These are phyloP conservation scores for Jaminaea rosea DNA, from an alignment of 1,284 basidiomycete species.

Conservation along the genomic window DNA sequence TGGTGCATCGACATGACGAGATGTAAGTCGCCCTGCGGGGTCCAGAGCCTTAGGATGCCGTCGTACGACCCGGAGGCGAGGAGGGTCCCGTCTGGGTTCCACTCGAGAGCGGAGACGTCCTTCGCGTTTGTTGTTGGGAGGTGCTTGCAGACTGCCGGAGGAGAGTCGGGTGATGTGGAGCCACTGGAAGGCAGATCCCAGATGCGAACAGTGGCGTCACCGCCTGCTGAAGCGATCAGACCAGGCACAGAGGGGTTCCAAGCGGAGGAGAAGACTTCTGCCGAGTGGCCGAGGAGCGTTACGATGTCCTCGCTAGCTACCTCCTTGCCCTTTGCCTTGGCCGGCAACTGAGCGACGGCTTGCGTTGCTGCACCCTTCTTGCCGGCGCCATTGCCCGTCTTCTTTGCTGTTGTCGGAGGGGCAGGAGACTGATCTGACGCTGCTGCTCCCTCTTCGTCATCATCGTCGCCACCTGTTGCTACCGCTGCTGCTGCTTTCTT, in stretches of 20 bases:
- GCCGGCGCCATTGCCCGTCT: neutral
- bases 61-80: slow-evolving; percentile 45
- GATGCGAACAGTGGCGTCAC: slow-evolving; percentile 45
- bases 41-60: slow-evolving; percentile 46
- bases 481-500: slow-evolving; percentile 15
- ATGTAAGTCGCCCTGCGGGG: slow-evolving; percentile 45
- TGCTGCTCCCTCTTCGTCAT: neutral
- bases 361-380: neutral
- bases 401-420: neutral
- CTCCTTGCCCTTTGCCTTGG: slow-evolving; percentile 8
- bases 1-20: slow-evolving; percentile 48
- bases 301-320: slow-evolving; percentile 21
- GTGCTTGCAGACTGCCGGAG: slow-evolving; percentile 45
- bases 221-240: slow-evolving; percentile 43
- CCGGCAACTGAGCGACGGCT: neutral
- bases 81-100: slow-evolving; percentile 47
- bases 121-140: slow-evolving; percentile 43
- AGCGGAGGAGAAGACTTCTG: slow-evolving; percentile 42
- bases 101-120: slow-evolving; percentile 43
- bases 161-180: slow-evolving; percentile 8
- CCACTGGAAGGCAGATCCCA: slow-evolving; percentile 37
- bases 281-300: slow-evolving; percentile 34
- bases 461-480: neutral
- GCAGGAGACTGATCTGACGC: neutral
- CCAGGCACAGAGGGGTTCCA: slow-evolving; percentile 46